These are phyloP conservation scores for Stephanodiscus minutulus DNA, from an alignment of 108 stramenopile genomes.

Conservation along the genomic window DNA sequence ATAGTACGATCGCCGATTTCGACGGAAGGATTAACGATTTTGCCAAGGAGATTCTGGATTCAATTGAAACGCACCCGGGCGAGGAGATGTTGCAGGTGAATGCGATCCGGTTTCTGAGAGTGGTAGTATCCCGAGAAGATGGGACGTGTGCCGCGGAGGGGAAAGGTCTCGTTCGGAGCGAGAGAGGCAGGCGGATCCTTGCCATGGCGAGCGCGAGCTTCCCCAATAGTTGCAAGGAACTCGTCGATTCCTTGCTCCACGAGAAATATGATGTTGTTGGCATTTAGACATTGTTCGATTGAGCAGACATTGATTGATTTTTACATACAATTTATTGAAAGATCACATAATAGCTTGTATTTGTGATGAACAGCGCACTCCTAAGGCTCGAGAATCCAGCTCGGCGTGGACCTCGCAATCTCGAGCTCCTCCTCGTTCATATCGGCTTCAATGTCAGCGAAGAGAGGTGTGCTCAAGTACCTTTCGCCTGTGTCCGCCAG, in stretches of 20 bases:
- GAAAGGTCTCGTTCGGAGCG: constrained; percentile 12
- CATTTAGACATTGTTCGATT: not conserved
- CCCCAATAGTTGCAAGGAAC: constrained; percentile 18
- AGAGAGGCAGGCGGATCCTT: constrained; percentile 7
- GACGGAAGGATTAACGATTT: not conserved
- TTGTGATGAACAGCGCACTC: not conserved
- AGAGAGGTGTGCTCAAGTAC: constrained; percentile 81
- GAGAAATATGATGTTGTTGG: not conserved
- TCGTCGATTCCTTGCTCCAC: constrained; percentile 11
- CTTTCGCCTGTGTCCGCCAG: constrained; percentile 86
- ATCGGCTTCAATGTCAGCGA: constrained; percentile 70
- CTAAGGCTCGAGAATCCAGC: constrained; percentile 44
- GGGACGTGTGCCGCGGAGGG: constrained; percentile 7
- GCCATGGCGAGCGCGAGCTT: constrained; percentile 2
- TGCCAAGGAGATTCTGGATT: constrained; percentile 13
- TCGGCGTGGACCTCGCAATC: constrained; percentile 62
- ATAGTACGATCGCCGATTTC: not conserved
- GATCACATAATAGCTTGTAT: not conserved
- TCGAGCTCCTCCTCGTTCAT: constrained; percentile 82
- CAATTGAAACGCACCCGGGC: constrained; percentile 1
- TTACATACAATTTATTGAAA: not conserved
- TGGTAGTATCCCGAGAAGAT: not conserved
- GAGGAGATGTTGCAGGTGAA: constrained; percentile 18
- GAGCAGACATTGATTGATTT: not conserved
- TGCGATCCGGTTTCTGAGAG: constrained; percentile 13